Evolutionary conservation across 345 rosid species (phyloP).

Genomic region (Hirschfeldia incana): DNA sequence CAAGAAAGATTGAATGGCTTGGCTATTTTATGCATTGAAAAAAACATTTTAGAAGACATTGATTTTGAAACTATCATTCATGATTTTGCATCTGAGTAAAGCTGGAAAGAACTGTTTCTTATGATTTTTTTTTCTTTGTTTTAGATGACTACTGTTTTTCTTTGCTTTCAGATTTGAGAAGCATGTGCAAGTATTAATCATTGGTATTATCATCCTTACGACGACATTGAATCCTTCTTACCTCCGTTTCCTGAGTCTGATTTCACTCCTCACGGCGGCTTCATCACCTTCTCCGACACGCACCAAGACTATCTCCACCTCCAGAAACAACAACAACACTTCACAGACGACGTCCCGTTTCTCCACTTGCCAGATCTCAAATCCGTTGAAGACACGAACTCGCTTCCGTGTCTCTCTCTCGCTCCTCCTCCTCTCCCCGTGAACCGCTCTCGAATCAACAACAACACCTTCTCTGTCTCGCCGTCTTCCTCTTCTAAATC

Average conservation of each 20-base stretch:
- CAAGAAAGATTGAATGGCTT: no score
- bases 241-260: constrained; percentile 39
- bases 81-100: no score
- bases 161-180: constrained; percentile 27
- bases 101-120: no score
- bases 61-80: no score
- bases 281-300: constrained; percentile 4
- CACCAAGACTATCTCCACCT: background rate
- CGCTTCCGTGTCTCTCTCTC: background rate
- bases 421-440: constrained; percentile 11
- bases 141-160: constrained; percentile 13
- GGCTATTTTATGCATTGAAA: no score
- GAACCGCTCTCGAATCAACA: background rate
- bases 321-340: no score
- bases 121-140: no score
- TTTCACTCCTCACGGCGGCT: constrained; percentile 5
- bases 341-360: no score
- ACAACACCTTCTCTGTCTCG: no score
- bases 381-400: constrained; percentile 25
- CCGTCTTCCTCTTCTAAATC: no score
- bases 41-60: no score
- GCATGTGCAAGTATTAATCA: no score
- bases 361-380: constrained; percentile 31
- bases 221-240: background rate
- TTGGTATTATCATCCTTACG: background rate